Evolutionary conservation across 768 basidiomycete genomes (phyloP), one percentile per base, ranked within the genome.

Genomic region (Russula brevipes): DNA sequence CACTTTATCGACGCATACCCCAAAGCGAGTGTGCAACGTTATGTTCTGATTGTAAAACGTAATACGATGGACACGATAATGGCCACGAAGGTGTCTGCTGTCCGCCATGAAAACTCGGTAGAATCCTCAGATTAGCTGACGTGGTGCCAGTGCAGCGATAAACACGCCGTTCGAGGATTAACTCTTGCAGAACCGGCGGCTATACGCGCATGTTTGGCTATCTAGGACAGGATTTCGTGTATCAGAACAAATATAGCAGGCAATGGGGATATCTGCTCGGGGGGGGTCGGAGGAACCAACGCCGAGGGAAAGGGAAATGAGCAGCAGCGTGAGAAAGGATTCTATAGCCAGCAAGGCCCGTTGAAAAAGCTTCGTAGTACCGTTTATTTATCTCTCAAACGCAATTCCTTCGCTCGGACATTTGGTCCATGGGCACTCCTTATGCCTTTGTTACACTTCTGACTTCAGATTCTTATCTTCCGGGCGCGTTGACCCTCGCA

Each of bases 371-470:
- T 54, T 51, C 17, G 39, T 12, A 31, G 10, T 19, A 14, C 19
- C 31, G 30, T 59, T 46, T 45, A 31, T 61, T 52, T 65, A 55
- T 68, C 58, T 61, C 63, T 61, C 62, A 56, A 64, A 61, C 60
- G 59, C 57, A 10, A 33, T 46, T 52, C 45, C 49, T 47, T 55
- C 66, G 58, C 61, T 46, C 65, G 67, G 66, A 54, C 67, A 31
- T 59, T 63, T 67, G 65, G 69, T 73, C 69, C 71, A 89, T 88
- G 88, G 79, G 85, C 75, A 61, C 70, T 78, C 79, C 78, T 73
- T 87, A 83, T 81, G 92, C 91, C 70, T 91, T 97, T 74, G 92
- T 89, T 69, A 92, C 96, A 46, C 88, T 99, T 68, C 77, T 98
- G 70, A 94, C 96, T 60, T 92, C 94, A 38, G 89, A 95, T 72